Evolutionary conservation across 2,329 filamentous ascomycete species (phyloP).

Genomic region (Diaporthe sp.): DNA sequence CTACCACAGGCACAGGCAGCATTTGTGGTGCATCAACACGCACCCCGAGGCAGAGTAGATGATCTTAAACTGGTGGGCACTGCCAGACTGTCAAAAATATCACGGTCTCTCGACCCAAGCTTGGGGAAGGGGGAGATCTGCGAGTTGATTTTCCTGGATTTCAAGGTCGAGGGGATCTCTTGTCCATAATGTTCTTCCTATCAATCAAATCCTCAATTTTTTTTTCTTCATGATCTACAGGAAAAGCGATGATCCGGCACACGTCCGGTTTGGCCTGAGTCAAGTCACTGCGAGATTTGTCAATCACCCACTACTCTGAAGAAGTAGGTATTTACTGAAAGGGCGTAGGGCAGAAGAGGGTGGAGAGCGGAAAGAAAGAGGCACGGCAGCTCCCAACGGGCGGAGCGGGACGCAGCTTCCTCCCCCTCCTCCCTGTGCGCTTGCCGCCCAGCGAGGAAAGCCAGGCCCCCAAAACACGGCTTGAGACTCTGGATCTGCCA

Average conservation of each 20-base stretch:
- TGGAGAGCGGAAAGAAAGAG: not conserved
- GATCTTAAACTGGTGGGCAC: constrained; percentile 15
- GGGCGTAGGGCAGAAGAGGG: not conserved
- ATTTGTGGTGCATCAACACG: not conserved
- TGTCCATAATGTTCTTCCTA: constrained; percentile 36
- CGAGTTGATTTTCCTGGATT: constrained; percentile 19
- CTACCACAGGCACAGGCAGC: constrained; percentile 15
- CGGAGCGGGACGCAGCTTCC: not conserved
- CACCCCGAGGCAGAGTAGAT: not conserved
- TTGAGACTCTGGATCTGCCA: constrained; percentile 37
- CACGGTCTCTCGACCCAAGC: constrained; percentile 3
- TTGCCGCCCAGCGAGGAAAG: not conserved
- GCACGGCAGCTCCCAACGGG: not conserved
- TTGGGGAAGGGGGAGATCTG: constrained; percentile 3
- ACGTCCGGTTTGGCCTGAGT: not conserved
- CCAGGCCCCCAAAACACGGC: constrained; percentile 27
- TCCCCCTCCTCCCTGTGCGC: too few species aligned
- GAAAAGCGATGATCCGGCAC: not conserved
- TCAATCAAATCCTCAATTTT: constrained; percentile 25
- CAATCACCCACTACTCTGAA: not conserved
- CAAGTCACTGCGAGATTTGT: not conserved
- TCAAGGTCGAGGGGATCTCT: constrained; percentile 32
- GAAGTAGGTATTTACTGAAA: not conserved
- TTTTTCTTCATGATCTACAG: constrained; percentile 5
- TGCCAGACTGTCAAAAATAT: constrained; percentile 22